Evolutionary conservation across 2,329 filamentous ascomycete species (phyloP).

Genomic region (Rhinocladiella mackenziei): DNA sequence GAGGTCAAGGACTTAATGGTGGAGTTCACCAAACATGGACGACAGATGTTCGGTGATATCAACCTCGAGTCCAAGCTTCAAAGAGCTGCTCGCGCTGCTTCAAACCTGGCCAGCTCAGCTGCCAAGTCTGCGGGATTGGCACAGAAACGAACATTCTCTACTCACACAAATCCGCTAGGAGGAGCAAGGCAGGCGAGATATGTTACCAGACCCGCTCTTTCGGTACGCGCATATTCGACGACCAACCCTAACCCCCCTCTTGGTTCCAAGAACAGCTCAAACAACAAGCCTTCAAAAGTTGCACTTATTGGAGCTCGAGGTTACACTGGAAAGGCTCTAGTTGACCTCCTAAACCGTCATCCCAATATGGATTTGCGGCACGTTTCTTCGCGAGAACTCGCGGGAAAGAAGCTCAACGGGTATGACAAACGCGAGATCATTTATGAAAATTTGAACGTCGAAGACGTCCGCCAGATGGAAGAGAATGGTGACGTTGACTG

Average conservation of each 20-base stretch:
- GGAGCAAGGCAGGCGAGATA: conserved; percentile 18
- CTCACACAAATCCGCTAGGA: conserved; percentile 43
- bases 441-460: conserved; percentile 84
- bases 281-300: conserved; percentile 71
- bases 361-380: conserved; percentile 85
- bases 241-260: conserved; percentile 89
- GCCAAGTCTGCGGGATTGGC: conserved; percentile 44
- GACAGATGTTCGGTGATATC: conserved; percentile 82
- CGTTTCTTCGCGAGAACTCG: conserved; percentile 89
- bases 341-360: conserved; percentile 80
- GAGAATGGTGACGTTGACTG: conserved; percentile 81
- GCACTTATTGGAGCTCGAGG: conserved; percentile 88
- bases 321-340: conserved; percentile 88
- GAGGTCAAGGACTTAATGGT: conserved; percentile 79
- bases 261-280: conserved; percentile 82
- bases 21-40: conserved; percentile 77
- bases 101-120: conserved; percentile 48
- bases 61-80: conserved; percentile 84
- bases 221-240: conserved; percentile 41
- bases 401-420: conserved; percentile 78
- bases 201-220: conserved; percentile 31
- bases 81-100: conserved; percentile 67
- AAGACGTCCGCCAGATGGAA: conserved; percentile 82
- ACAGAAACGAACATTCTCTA: conserved; percentile 65
- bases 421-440: conserved; percentile 88